Evolutionary conservation across 495 filamentous ascomycete genomes (phyloP).

Genomic region (Achaetomiella virescens): DNA sequence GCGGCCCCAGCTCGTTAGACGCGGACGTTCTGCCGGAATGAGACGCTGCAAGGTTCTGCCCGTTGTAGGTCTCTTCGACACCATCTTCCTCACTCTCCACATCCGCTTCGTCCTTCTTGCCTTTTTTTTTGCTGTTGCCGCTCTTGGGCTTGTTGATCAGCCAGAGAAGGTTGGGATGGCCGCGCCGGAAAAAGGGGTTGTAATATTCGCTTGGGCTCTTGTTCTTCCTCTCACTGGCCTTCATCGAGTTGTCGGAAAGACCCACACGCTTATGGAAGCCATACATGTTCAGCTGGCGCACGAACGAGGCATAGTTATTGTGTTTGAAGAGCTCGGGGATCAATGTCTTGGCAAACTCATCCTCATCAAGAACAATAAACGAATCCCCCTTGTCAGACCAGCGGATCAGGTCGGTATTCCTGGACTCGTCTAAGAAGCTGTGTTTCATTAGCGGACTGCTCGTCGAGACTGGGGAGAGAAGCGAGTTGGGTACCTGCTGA

Average conservation of each 20-base stretch:
- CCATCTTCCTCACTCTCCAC: slow-evolving; percentile 65
- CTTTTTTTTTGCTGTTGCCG: slow-evolving; percentile 50
- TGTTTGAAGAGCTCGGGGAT: slow-evolving; percentile 99
- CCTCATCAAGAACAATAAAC: slow-evolving; percentile 94
- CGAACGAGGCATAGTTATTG: slow-evolving; percentile 98
- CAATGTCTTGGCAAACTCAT: slow-evolving; percentile 95
- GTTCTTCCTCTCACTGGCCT: slow-evolving; percentile 90
- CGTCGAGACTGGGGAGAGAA: not conserved
- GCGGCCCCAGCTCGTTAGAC: slow-evolving; percentile 38
- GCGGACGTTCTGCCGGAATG: slow-evolving; percentile 18
- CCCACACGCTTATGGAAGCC: slow-evolving; percentile 99
- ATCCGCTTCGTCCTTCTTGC: slow-evolving; percentile 63
- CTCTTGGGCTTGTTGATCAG: slow-evolving; percentile 95
- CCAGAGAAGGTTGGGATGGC: slow-evolving; percentile 91
- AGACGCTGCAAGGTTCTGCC: slow-evolving; percentile 7
- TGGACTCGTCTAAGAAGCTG: slow-evolving; percentile 87
- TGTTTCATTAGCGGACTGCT: not conserved
- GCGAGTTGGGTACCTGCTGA: slow-evolving; percentile 69
- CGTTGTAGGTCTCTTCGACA: slow-evolving; percentile 31
- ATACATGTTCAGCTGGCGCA: slow-evolving; percentile 98
- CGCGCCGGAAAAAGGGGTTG: slow-evolving; percentile 92
- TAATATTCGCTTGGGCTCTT: slow-evolving; percentile 98
- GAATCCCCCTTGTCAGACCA: slow-evolving; percentile 96
- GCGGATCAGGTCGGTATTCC: slow-evolving; percentile 90
- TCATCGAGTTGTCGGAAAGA: slow-evolving; percentile 94